Conservation (phyloP, 2,329 filamentous ascomycete genomes). For the Cladosporium oxysporum region DNA sequence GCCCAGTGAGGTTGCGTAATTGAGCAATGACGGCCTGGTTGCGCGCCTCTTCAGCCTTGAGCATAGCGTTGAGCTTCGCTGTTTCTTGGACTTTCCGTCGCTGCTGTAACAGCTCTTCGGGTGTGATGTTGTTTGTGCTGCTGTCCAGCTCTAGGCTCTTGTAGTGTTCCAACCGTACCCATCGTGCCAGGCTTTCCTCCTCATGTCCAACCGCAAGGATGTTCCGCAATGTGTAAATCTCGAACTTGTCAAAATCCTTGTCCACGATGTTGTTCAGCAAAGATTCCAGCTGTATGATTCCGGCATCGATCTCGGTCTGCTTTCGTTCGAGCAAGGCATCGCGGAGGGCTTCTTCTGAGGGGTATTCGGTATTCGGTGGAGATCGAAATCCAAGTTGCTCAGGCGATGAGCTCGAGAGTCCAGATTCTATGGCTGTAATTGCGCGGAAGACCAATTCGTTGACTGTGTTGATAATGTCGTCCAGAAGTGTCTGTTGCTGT, state of each 20-base stretch:
- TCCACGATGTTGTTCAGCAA: constrained; percentile 53
- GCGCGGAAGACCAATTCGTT: constrained; percentile 92
- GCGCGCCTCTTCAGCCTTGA: constrained; percentile 68
- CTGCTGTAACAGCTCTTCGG: constrained; percentile 70
- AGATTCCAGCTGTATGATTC: constrained; percentile 56
- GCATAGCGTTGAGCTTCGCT: constrained; percentile 69
- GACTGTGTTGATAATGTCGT: constrained; percentile 96
- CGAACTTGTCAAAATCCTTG: constrained; percentile 54
- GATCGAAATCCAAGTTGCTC: constrained; percentile 73
- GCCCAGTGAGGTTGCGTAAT: constrained; percentile 59
- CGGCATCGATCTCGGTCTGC: constrained; percentile 72
- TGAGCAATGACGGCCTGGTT: constrained; percentile 71
- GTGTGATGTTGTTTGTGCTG: constrained; percentile 53
- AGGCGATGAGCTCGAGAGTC: constrained; percentile 73
- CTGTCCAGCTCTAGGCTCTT: constrained; percentile 51
- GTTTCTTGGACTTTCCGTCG: constrained; percentile 75
- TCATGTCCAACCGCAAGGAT: constrained; percentile 50
- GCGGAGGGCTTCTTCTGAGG: constrained; percentile 32
- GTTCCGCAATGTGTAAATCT: constrained; percentile 87
- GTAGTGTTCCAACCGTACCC: constrained; percentile 84
- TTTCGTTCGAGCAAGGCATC: constrained; percentile 18
- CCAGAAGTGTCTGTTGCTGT: constrained; percentile 73
- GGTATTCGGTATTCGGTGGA: background rate
- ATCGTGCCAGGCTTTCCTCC: constrained; percentile 59
- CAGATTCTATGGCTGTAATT: constrained; percentile 82